phyloP scores from a whole-genome alignment of 306 rosid species.

The Corylus heterophylla region DNA sequence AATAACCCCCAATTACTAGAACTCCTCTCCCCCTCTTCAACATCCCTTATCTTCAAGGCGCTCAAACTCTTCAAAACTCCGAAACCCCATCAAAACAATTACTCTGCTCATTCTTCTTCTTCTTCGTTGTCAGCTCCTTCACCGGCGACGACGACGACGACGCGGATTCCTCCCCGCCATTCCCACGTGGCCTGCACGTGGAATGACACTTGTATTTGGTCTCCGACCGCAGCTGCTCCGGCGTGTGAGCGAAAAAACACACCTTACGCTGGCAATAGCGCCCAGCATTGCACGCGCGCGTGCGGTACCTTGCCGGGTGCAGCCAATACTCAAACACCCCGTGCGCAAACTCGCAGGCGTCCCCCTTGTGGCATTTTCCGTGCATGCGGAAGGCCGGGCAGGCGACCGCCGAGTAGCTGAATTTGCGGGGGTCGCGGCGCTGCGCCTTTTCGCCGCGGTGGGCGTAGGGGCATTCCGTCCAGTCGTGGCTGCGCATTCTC shows the following conservation, averaged over 20 bases:
- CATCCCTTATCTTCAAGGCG: constrained; percentile 27
- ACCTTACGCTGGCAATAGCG: constrained; percentile 43
- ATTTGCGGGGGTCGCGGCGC: constrained; percentile 49
- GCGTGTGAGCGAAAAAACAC: constrained; percentile 56
- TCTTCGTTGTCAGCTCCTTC: neutral
- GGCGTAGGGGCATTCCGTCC: constrained; percentile 61
- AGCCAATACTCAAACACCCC: constrained; percentile 66
- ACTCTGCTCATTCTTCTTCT: neutral
- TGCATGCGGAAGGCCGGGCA: constrained; percentile 40
- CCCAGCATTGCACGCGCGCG: constrained; percentile 52
- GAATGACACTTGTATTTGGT: constrained; percentile 14
- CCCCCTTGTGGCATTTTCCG: constrained; percentile 43
- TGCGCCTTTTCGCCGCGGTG: constrained; percentile 60
- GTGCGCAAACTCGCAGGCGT: constrained; percentile 48
- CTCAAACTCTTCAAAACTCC: constrained; percentile 32
- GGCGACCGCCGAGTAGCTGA: constrained; percentile 37
- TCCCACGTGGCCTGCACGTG: neutral
- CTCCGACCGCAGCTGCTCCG: constrained; percentile 40
- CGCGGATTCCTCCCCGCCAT: neutral
- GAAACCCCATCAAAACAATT: constrained; percentile 14
- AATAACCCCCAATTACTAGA: neutral
- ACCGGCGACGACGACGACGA: neutral
- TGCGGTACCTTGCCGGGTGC: constrained; percentile 52
- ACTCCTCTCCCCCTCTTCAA: neutral
- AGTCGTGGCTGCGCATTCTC: constrained; percentile 47